Conservation (phyloP, 192 early-diverging fungal species). For the Gonapodya sp. region DNA sequence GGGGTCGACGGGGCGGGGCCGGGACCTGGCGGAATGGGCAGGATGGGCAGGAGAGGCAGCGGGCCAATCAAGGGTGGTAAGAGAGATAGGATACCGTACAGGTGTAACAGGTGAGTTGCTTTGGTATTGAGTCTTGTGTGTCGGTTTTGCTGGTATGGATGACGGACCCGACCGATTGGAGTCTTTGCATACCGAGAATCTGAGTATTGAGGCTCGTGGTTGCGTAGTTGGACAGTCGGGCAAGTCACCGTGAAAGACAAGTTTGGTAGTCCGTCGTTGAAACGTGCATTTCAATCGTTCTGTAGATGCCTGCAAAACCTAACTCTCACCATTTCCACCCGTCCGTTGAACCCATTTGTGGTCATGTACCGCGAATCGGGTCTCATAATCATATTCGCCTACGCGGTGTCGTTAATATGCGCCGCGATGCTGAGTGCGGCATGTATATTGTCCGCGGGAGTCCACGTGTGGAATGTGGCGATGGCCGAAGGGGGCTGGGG, state of each 20-base stretch:
- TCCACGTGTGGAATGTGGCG: neutral
- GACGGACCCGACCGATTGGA: no score
- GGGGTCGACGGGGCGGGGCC: no score
- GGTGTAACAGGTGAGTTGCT: neutral
- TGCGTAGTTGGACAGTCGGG: no score
- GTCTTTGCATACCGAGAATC: no score
- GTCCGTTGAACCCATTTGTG: neutral
- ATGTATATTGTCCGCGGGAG: neutral
- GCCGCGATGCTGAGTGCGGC: neutral
- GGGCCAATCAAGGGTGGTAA: neutral
- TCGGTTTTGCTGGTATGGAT: no score
- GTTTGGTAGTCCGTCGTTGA: no score
- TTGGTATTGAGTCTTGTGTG: no score
- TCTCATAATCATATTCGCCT: neutral
- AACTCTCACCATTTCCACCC: neutral
- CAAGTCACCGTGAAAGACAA: no score
- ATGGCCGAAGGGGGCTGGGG: neutral
- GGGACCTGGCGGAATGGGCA: neutral
- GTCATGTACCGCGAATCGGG: conserved; percentile 3
- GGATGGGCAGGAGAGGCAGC: neutral
- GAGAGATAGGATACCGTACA: neutral
- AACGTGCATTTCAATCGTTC: no score
- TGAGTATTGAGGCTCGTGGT: no score
- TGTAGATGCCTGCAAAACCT: neutral
- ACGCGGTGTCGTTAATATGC: neutral